Base-by-base conservation (phyloP, 352 stramenopile genomes). In the Pythium folliculosum region DNA sequence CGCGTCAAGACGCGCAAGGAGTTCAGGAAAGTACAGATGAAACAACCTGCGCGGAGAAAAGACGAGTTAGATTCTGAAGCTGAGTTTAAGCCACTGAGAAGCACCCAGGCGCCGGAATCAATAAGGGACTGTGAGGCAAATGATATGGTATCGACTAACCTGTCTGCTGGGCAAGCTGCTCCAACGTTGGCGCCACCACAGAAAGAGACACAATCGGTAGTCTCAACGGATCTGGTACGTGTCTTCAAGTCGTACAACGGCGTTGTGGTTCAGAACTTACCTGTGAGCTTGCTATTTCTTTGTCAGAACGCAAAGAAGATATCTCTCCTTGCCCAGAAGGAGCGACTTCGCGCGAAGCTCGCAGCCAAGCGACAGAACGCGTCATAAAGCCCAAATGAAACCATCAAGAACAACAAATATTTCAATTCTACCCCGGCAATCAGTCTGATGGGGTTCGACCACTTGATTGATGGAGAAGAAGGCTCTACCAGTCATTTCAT, bases 331-430 rank as follows among this genome's bases (percentile, higher is more conserved):
- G 83, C 73, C 30, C 85, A 93, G 53, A 91, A 90, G 55, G 82
- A 91, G 63, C 72, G 82, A 6, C 53, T 93, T 17, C 78, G 81
- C 10, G 81, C 80, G 0, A 93, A 91, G 58, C 70, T 93, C 55
- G 75, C 80, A 47, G 81, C 77, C 25, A 77, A 71, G 32, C 30
- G 54, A 27, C 50, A 60, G 3, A 12, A 25, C 3, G 23, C 40
- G n/a, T 23, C 37, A 3, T 61, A 27, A 65, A 44, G 40, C 12
- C 40, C 40, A 43, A 12, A 43, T 17, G 37, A 43, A 12, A 19
- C 13, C 17, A n/a, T 8, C 1, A 47, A 47, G 17, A 47, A 47
- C 40, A 47, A 47, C 19, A 13, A 32, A 32, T 6, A 32, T 32
- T 32, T 32, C 27, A 32, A 32, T 32, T 47, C 40, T n/a, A n/a